These are phyloP conservation scores for Brachypodium distachyon DNA, from an alignment of 202 grass and related monocot species.

Conservation along the genomic window DNA sequence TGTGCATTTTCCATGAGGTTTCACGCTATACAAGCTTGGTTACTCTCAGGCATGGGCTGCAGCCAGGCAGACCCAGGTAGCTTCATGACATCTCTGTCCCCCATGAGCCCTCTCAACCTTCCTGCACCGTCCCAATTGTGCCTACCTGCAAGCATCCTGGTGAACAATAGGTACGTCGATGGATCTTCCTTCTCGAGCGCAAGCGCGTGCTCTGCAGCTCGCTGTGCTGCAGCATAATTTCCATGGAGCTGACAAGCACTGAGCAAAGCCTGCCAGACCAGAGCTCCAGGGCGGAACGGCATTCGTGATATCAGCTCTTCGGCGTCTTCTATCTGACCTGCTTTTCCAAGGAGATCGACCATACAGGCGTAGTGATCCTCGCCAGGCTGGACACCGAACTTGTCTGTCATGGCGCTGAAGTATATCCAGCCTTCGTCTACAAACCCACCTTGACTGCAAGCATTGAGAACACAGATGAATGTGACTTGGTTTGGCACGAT, in stretches of 20 bases:
- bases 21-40: background rate
- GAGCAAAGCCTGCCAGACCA: constrained; percentile 45
- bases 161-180: constrained; percentile 38
- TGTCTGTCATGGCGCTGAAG: constrained; percentile 38
- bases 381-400: constrained; percentile 26
- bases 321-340: constrained; percentile 37
- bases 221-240: constrained; percentile 28
- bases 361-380: constrained; percentile 69
- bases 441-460: constrained; percentile 53
- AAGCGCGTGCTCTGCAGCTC: constrained; percentile 29
- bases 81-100: constrained; percentile 32
- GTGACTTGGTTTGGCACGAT: constrained; percentile 41
- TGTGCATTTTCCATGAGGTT: background rate
- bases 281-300: constrained; percentile 32
- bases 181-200: constrained; percentile 45
- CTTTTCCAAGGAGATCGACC: constrained; percentile 57
- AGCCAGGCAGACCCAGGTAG: constrained; percentile 45
- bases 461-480: constrained; percentile 34
- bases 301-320: constrained; percentile 44
- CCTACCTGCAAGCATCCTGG: constrained; percentile 9
- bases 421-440: constrained; percentile 48
- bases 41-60: constrained; percentile 1
- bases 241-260: constrained; percentile 38
- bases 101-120: constrained; percentile 36
- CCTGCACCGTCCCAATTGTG: constrained; percentile 29